These are phyloP conservation scores for Hypoxylon perforatum DNA, from an alignment of 495 filamentous ascomycete genomes.

Conservation along the genomic window DNA sequence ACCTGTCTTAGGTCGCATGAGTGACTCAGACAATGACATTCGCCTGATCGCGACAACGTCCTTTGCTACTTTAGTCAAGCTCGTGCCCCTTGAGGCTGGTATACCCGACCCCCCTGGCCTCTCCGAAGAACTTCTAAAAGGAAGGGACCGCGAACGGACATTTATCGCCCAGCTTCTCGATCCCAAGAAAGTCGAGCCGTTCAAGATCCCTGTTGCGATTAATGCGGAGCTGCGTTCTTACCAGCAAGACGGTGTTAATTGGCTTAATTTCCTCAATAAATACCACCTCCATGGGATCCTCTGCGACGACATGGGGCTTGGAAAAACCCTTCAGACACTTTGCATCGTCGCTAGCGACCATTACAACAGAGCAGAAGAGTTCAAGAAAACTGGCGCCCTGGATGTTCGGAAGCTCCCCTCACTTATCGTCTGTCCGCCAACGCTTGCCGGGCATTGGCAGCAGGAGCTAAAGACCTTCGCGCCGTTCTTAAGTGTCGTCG, in stretches of 20 bases:
- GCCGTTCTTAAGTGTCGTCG: slow-evolving; percentile 87
- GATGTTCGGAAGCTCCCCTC: slow-evolving; percentile 87
- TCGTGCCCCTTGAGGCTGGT: slow-evolving; percentile 98
- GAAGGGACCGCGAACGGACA: slow-evolving; percentile 90
- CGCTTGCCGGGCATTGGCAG: slow-evolving; percentile 98
- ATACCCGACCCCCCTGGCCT: slow-evolving; percentile 97
- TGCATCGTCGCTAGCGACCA: slow-evolving; percentile 99
- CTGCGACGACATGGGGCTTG: slow-evolving; percentile 98
- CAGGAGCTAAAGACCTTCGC: slow-evolving; percentile 96
- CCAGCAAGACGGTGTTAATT: slow-evolving; percentile 98
- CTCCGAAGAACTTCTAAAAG: slow-evolving; percentile 85
- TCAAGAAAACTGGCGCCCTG: slow-evolving; percentile 75
- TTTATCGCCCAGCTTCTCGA: slow-evolving; percentile 98
- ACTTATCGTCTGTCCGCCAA: slow-evolving; percentile 94
- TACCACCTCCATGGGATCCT: slow-evolving; percentile 98
- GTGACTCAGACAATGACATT: slow-evolving; percentile 95
- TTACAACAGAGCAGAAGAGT: slow-evolving; percentile 91
- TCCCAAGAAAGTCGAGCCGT: slow-evolving; percentile 92
- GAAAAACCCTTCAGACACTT: slow-evolving; percentile 95
- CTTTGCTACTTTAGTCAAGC: slow-evolving; percentile 95
- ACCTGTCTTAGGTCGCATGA: slow-evolving; percentile 98
- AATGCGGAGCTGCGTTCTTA: slow-evolving; percentile 96
- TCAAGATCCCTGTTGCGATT: slow-evolving; percentile 93
- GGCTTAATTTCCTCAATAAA: slow-evolving; percentile 97
- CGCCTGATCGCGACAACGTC: slow-evolving; percentile 94